Percentiles rank a stretch among this genome's conserved stretches.
Conservation (phyloP, 2,329 filamentous ascomycete genomes). For the Alternaria rosae region DNA sequence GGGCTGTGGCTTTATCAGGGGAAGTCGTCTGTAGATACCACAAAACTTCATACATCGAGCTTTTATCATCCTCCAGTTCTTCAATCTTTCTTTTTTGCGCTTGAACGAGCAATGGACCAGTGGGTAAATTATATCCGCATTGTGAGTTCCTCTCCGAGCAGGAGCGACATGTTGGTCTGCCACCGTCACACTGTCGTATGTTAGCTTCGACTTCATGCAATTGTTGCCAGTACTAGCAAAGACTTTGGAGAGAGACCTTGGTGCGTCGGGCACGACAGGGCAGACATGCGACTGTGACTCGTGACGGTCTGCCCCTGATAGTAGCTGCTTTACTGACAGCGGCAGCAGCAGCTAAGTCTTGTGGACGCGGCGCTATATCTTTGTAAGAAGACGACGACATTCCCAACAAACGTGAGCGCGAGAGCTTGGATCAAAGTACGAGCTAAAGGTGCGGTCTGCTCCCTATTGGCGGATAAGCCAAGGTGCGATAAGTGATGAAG, state of each 20-base stretch:
- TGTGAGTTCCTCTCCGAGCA: slow-evolving; percentile 2
- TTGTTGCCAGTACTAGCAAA: not conserved
- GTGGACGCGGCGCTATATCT: slow-evolving; percentile 10
- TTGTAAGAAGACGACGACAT: not conserved
- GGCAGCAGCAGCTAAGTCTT: not conserved
- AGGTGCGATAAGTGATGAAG: not conserved
- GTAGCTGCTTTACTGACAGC: not conserved
- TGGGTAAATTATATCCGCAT: slow-evolving; percentile 8
- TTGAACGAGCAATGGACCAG: slow-evolving; percentile 10
- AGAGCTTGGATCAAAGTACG: not conserved
- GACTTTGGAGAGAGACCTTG: slow-evolving; percentile 6
- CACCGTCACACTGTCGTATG: slow-evolving; percentile 12
- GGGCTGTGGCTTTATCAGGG: slow-evolving; percentile 12
- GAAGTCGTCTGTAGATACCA: slow-evolving; percentile 25
- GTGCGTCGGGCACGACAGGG: slow-evolving; percentile 12
- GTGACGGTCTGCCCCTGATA: not conserved
- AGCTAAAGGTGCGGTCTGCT: not conserved
- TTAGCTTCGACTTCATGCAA: not conserved
- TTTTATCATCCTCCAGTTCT: slow-evolving; percentile 14
- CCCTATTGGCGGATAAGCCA: not conserved
- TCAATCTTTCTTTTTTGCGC: slow-evolving; percentile 15
- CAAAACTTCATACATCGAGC: slow-evolving; percentile 19
- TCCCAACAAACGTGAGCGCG: not conserved
- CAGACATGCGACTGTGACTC: slow-evolving; percentile 10
- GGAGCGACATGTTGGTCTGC: slow-evolving; percentile 11